These are phyloP conservation scores for Lepraria neglecta DNA, from an alignment of 495 filamentous ascomycete genomes.

Conservation along the genomic window DNA sequence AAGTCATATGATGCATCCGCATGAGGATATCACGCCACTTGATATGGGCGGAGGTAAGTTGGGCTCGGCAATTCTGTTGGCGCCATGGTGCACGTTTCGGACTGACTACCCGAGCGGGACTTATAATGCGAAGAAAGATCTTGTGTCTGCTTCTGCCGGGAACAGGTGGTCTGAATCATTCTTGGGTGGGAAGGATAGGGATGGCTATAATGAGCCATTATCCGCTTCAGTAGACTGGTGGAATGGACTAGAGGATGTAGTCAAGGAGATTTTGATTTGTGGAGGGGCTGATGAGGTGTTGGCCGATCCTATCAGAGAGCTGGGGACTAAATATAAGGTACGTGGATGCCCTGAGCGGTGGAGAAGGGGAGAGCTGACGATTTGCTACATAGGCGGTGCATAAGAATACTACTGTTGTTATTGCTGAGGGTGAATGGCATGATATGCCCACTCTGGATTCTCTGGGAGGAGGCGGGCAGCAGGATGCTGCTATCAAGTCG, in stretches of 20 bases:
- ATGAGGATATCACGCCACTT: constrained; percentile 43
- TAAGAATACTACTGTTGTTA: constrained; percentile 10
- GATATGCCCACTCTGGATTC: background rate
- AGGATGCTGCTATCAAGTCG: constrained; percentile 9
- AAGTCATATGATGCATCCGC: constrained; percentile 55
- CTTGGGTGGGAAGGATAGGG: constrained; percentile 37
- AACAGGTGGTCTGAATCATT: constrained; percentile 43
- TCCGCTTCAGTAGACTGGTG: constrained; percentile 51
- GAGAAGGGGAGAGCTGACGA: too few relatives aligned
- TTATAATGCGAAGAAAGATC: constrained; percentile 46
- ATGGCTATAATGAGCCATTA: constrained; percentile 52
- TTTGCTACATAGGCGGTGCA: constrained; percentile 20
- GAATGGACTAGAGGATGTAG: constrained; percentile 37
- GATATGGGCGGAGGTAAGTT: background rate
- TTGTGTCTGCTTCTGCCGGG: constrained; percentile 33
- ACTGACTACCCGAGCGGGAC: constrained; percentile 36
- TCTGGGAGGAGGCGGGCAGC: constrained; percentile 4
- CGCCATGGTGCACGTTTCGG: constrained; percentile 52
- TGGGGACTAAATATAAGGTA: constrained; percentile 35
- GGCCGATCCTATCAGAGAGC: constrained; percentile 47
- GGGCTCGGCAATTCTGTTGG: constrained; percentile 44
- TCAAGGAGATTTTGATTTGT: constrained; percentile 45
- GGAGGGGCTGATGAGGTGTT: constrained; percentile 54
- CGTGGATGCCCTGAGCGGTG: too few relatives aligned
- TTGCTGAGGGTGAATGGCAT: constrained; percentile 24